Evolutionary conservation across 495 filamentous ascomycete species (phyloP).

Genomic region (Evernia prunastri): DNA sequence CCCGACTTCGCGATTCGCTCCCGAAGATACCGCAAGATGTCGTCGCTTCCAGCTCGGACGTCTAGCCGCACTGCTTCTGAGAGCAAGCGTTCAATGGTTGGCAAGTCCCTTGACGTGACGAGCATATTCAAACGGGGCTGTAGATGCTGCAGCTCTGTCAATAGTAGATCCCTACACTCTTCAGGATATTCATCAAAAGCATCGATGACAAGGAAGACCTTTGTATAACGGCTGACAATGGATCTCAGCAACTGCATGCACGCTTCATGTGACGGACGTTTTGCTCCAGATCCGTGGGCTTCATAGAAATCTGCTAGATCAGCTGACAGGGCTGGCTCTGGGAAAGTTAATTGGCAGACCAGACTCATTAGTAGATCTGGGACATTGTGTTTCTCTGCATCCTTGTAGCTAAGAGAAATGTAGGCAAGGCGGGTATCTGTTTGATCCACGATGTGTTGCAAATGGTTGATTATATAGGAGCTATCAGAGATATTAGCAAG

Average conservation of each 20-base stretch:
- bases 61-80: slow-evolving; percentile 15
- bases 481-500: neutral
- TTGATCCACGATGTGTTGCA: neutral
- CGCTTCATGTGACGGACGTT: neutral
- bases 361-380: neutral
- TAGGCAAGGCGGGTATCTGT: neutral
- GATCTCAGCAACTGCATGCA: neutral
- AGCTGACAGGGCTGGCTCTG: neutral
- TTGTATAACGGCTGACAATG: neutral
- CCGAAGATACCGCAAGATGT: slow-evolving; percentile 30
- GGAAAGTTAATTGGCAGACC: neutral
- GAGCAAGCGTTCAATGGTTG: neutral
- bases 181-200: slow-evolving; percentile 37
- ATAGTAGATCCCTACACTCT: slow-evolving; percentile 2
- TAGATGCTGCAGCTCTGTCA: neutral
- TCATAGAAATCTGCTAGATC: neutral
- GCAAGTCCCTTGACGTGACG: neutral
- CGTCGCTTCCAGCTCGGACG: slow-evolving; percentile 28
- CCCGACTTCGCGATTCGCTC: neutral
- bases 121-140: neutral
- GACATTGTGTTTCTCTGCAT: neutral
- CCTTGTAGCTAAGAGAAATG: neutral
- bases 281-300: slow-evolving; percentile 2
- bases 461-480: neutral
- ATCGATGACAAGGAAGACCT: slow-evolving; percentile 38